Evolutionary conservation across 805 yeast species (phyloP), one percentile per base, ranked within the genome.

Genomic region (Wickerhamiella cacticola): DNA sequence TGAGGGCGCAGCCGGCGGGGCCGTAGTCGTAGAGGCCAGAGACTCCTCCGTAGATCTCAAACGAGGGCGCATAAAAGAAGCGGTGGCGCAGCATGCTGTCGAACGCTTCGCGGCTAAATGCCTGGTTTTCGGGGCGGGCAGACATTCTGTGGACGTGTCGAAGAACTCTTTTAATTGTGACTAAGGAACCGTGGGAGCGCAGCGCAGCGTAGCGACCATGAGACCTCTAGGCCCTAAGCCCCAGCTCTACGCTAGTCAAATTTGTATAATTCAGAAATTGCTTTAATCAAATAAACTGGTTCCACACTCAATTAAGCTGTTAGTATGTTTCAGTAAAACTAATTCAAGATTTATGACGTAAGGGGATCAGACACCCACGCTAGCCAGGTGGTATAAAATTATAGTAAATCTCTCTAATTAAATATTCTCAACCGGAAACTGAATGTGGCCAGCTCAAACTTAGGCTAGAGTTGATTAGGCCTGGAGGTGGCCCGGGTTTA

Each of bases 1-100:
- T 97, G 68, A 92, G 77, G 10, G 97, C 94, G 72, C 97, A 89
- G 53, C 98, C 98, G 65, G 98, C 96, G 54, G 99, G 99, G 70
- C 99, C 99, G 64, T 88, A 92, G 66, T 92, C 99, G 66, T 85
- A 92, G 50, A 92, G 74, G 56, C 99, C 99, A 43, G 96, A 84
- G 41, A 92, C 97, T 66, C 98, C 98, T 57, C 98, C 98, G 66
- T 92, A 92, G 54, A 89, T 78, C 64, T 92, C 98, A 61, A 92
- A 92, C 29, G 97, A 80, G 55, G 99, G 99, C 15, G 97, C 96
- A 65, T 77, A 94, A 69, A 92, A 92, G 72, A 92, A 92, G 64
- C 99, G 79, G 67, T 96, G 81, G 68, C 89, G 92, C 59, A 92
- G 72, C 50, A 88, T 85, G 65, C 82, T 80, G 67, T 92, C 99